These are phyloP conservation scores for Lactarius hengduanensis DNA, from an alignment of 768 basidiomycete genomes.

Conservation along the genomic window DNA sequence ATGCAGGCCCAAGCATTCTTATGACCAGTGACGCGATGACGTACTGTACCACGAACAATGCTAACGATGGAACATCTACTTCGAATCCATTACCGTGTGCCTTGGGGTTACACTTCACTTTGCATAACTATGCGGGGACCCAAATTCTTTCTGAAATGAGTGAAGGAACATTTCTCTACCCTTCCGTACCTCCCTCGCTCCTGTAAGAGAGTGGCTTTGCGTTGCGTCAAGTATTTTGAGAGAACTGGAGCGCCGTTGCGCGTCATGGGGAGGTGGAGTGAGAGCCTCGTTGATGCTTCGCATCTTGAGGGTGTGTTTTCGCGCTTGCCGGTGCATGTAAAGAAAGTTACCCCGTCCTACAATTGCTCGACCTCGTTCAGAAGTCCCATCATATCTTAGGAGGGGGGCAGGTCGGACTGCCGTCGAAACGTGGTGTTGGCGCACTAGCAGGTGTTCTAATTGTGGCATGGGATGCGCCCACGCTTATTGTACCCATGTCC, in stretches of 20 bases:
- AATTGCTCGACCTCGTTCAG: background rate
- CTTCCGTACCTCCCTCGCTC: too few species aligned
- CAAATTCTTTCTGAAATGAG: background rate
- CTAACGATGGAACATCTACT: background rate
- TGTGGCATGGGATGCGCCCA: background rate
- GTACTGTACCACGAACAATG: background rate
- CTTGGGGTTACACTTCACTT: background rate
- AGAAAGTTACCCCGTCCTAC: too few species aligned
- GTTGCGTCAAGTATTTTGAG: too few species aligned
- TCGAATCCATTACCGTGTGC: background rate
- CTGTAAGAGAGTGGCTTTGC: too few species aligned
- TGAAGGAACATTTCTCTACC: too few species aligned
- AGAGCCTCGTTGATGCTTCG: too few species aligned
- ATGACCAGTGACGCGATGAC: conserved; percentile 6
- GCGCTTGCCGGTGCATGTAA: background rate
- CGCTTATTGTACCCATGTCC: background rate
- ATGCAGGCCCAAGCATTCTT: conserved; percentile 70
- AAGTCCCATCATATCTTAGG: too few species aligned
- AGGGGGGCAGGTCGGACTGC: too few species aligned
- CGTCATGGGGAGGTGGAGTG: too few species aligned
- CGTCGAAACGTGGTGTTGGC: background rate
- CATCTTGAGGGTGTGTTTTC: background rate
- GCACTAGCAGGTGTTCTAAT: background rate
- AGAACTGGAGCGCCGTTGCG: too few species aligned
- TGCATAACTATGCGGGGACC: background rate